Conservation (phyloP, 2,329 filamentous ascomycete species). For the Diplodia seriata region DNA sequence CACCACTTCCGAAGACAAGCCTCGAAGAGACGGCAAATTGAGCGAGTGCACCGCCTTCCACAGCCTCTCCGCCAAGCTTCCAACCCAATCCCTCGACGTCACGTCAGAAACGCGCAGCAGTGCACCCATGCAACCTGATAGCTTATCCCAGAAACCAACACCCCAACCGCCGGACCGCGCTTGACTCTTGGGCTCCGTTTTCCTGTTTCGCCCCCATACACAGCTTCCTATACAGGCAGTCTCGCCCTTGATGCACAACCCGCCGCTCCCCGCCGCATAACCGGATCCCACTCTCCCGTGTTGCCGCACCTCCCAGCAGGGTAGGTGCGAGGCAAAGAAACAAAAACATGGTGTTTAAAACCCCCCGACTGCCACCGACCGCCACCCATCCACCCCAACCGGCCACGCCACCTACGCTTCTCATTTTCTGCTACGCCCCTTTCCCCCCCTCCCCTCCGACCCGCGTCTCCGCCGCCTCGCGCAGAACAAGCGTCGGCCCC, state of each 20-base stretch:
- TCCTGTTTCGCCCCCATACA: background rate
- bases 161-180: slow-evolving; percentile 1
- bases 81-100: slow-evolving; percentile 3
- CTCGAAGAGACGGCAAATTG: background rate
- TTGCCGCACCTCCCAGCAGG: background rate
- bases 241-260: background rate
- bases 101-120: background rate
- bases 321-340: background rate
- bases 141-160: slow-evolving; percentile 3
- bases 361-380: no score
- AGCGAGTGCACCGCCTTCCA: background rate
- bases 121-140: slow-evolving; percentile 13
- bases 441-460: no score
- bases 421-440: no score
- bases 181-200: background rate
- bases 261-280: slow-evolving; percentile 4
- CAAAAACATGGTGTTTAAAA: slow-evolving; percentile 1
- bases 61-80: background rate
- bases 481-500: no score
- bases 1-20: background rate
- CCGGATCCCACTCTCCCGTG: background rate
- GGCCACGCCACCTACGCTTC: no score
- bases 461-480: slow-evolving; percentile 38
- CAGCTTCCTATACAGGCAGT: slow-evolving; percentile 21
- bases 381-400: no score